These are phyloP conservation scores for Aotearoamyces nothofagi DNA, from an alignment of 2,329 filamentous ascomycete species.

Conservation along the genomic window DNA sequence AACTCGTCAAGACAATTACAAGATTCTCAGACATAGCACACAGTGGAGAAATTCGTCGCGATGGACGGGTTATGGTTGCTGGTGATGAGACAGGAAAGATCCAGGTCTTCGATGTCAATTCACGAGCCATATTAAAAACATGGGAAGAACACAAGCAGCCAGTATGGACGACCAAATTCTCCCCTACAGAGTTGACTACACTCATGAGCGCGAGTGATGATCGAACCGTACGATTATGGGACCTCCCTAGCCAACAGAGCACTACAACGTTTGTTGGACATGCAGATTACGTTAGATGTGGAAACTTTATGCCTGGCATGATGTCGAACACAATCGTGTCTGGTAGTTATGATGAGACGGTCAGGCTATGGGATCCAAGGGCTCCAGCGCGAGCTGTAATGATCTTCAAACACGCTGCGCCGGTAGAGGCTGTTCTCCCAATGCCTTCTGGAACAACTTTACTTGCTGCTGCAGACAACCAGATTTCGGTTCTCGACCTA, in stretches of 20 bases:
- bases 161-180: conserved; percentile 84
- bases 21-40: conserved; percentile 86
- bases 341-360: conserved; percentile 88
- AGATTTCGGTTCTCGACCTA: conserved; percentile 82
- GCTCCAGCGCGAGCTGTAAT: conserved; percentile 59
- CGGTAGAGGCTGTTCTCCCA: conserved; percentile 77
- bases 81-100: conserved; percentile 86
- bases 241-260: conserved; percentile 67
- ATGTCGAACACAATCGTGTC: conserved; percentile 64
- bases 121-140: conserved; percentile 83
- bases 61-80: conserved; percentile 78
- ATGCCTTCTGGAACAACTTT: conserved; percentile 78
- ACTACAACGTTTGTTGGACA: conserved; percentile 73
- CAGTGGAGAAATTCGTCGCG: conserved; percentile 73
- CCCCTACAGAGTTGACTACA: conserved; percentile 71
- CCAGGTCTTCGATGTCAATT: conserved; percentile 87
- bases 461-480: conserved; percentile 69
- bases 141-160: conserved; percentile 93
- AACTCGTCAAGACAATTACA: conserved; percentile 85
- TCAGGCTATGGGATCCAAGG: conserved; percentile 84
- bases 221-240: conserved; percentile 85
- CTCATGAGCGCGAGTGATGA: conserved; percentile 88
- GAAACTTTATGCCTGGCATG: conserved; percentile 65
- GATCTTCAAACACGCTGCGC: conserved; percentile 87
- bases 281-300: conserved; percentile 80